Conservation (phyloP, 352 stramenopile genomes). For the Phytopythium ostracodes region DNA sequence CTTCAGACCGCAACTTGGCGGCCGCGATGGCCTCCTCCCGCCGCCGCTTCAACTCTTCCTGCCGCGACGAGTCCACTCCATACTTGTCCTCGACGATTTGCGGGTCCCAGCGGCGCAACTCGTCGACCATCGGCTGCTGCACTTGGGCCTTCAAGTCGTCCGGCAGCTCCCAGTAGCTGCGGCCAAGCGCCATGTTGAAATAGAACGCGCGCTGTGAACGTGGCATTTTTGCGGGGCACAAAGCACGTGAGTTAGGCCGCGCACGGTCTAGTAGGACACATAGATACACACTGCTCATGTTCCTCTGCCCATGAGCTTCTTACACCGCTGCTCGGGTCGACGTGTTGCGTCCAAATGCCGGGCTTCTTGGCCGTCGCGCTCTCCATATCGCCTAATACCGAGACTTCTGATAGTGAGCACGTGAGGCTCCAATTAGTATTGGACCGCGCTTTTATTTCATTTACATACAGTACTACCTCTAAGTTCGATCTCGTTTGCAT, state of each 20-base stretch:
- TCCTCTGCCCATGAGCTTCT: conserved; percentile 3
- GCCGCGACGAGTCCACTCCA: conserved; percentile 15
- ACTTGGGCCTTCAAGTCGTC: conserved; percentile 45
- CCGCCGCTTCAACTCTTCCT: conserved; percentile 30
- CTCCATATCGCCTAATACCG: conserved; percentile 18
- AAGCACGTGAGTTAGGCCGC: not conserved
- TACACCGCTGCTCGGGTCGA: conserved; percentile 53
- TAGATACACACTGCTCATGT: not conserved
- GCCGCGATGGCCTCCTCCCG: conserved; percentile 36
- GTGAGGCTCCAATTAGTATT: not conserved
- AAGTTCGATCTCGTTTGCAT: not conserved
- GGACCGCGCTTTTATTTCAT: not conserved
- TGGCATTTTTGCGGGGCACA: not conserved
- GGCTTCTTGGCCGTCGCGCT: conserved; percentile 29
- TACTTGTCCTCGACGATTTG: conserved; percentile 31
- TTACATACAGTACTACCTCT: not conserved
- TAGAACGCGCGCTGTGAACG: conserved; percentile 58
- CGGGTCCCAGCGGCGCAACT: conserved; percentile 43
- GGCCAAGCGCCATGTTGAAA: conserved; percentile 72
- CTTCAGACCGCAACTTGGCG: conserved; percentile 22
- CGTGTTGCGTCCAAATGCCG: conserved; percentile 75
- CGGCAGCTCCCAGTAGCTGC: conserved; percentile 75
- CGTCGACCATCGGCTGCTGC: conserved; percentile 39
- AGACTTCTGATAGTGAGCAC: no score
- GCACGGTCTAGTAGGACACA: not conserved